Base-by-base conservation (phyloP, 257 asterid genomes). In the Nicotiana tomentosiformis region DNA sequence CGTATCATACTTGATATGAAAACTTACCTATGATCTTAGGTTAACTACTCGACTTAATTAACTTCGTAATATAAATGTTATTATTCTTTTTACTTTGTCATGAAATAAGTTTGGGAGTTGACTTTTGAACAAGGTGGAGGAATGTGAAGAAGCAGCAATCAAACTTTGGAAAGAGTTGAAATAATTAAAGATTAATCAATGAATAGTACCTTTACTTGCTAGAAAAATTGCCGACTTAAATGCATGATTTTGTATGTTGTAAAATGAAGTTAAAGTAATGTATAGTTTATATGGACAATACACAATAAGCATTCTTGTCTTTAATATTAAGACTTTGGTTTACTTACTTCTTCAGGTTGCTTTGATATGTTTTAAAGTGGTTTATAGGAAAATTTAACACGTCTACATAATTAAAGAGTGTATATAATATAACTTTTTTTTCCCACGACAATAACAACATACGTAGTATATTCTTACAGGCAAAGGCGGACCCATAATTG, bases 71-170 rank as follows among this genome's bases (percentile, higher is more conserved):
- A 43, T 9, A 43, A 43, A 8, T 43, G 0, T 9, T 43, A 43
- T 43, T 43, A 9, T 12, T 43, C 51, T 43, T 43, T 43, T 43
- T 20, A 46, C 23, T 46, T 72, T 72, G 6, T 43, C 20, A n/a
- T 72, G 37, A 43, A 72, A 46, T 72, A 43, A 72, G 78, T 15
- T 49, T 46, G 15, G 23, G 49, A 18, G 62, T 49, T 74, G 80
- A 74, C 80, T 26, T 72, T 74, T 74, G 16, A 74, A 49, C 51
- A 35, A 74, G 80, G 43, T 49, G 80, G 80, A 62, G 7, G 62
- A 74, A 74, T 74, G 80, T 74, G 62, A 74, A 49, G 23, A 74
- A 49, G 80, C 80, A 74, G 80, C 80, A 23, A 74, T 8, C 80
- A 72, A 46, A 46, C 79, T 72, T 72, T 23, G 61, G 79, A 72